Evolutionary conservation across 345 rosid species (phyloP), one percentile per base, ranked within the genome.

Genomic region (Laguncularia racemosa): DNA sequence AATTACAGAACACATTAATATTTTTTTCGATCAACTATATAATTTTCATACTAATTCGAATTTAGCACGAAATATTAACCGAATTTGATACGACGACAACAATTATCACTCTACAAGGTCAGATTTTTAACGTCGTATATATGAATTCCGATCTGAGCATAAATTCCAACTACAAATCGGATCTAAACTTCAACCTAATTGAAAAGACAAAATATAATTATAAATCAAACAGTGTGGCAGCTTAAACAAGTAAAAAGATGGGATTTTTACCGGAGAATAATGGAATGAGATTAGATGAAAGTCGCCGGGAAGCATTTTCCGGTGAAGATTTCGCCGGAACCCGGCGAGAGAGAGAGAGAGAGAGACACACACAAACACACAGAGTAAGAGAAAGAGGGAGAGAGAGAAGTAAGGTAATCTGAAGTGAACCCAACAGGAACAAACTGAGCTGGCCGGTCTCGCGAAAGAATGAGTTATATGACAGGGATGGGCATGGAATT

Each of bases 311-410:
- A 50, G 21, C 49, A 14, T 46, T 63, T 20, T 20, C 76, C 71
- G 72, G 40, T 52, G 58, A 61, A 54, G 61, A 63, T 63, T 19
- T 56, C 57, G 72, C 82, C 88, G 86, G 81, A 56, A 61, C 56
- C 75, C 74, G 82, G 80, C 78, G 38, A 15, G 59, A 60, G 55
- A 62, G 61, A 59, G 58, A 50, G 66, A 53, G 54, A 60, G n/a
- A 13, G 28, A 23, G 28, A 23, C n/a, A n/a, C n/a, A n/a, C n/a
- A n/a, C n/a, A n/a, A n/a, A n/a, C n/a, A n/a, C n/a, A n/a, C n/a
- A 60, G 55, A 62, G 61, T 57, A 56, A 50, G 66, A 53, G 54
- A 60, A 13, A 13, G 28, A 23, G 28, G 5, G 55, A 62, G 63
- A 62, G 56, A 50, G 66, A 53, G 54, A 60, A 13, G 53, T 20